These are phyloP conservation scores for Penicillium cinerascens DNA, from an alignment of 495 filamentous ascomycete genomes.

Conservation along the genomic window DNA sequence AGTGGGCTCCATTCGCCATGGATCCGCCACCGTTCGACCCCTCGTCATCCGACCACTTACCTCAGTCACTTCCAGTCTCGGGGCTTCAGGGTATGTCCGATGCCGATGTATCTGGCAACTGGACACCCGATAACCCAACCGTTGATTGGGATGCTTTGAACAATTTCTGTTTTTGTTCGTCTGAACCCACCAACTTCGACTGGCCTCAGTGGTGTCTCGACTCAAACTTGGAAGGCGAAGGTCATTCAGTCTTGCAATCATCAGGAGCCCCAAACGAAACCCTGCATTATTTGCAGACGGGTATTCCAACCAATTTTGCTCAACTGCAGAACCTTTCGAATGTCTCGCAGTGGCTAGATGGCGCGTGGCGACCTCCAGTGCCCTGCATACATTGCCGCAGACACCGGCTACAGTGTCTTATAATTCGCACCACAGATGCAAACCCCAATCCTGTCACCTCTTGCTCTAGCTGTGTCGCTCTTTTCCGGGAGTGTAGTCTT, in stretches of 20 bases:
- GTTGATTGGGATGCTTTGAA: conserved; percentile 8
- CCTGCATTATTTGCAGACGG: not conserved
- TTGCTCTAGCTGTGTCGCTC: conserved; percentile 74
- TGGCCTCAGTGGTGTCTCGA: conserved; percentile 12
- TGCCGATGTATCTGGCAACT: not conserved
- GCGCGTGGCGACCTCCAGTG: conserved; percentile 35
- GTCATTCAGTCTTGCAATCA: not conserved
- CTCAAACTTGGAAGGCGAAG: not conserved
- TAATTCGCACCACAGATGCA: conserved; percentile 40
- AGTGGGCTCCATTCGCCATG: conserved; percentile 1
- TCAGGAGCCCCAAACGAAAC: not conserved
- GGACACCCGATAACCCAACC: not conserved
- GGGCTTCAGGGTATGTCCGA: conserved; percentile 10
- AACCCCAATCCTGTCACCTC: conserved; percentile 56
- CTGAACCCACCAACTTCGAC: conserved; percentile 6
- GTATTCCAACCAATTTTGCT: not conserved
- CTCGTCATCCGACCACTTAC: conserved; percentile 6
- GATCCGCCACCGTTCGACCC: conserved; percentile 2
- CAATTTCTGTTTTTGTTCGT: conserved; percentile 18
- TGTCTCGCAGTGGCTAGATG: conserved; percentile 42
- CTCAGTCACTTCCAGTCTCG: conserved; percentile 9
- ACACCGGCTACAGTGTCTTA: conserved; percentile 42
- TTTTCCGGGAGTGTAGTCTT: conserved; percentile 71
- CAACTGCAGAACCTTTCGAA: conserved; percentile 16
- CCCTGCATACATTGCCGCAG: conserved; percentile 44